Evolutionary conservation across 164 flowering plant genomes (phyloP).

Genomic region (Tetracentron sinense): DNA sequence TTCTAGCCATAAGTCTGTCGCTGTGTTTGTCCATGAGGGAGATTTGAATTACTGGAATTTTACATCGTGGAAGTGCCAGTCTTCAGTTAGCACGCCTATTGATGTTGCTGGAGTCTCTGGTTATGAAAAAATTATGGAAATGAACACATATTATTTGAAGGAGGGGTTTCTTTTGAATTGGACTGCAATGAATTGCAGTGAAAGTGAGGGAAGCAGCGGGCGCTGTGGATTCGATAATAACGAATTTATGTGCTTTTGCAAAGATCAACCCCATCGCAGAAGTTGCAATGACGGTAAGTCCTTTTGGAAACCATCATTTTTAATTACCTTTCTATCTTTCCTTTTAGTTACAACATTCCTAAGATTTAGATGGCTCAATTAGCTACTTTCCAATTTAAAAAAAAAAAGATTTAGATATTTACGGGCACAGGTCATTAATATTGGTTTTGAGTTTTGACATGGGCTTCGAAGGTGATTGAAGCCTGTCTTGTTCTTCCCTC

Average conservation of each 20-base stretch:
- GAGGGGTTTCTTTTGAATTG: slow-evolving; percentile 48
- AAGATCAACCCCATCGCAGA: slow-evolving; percentile 30
- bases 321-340: not conserved
- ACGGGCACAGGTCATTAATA: too few species aligned
- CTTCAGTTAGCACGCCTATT: slow-evolving; percentile 32
- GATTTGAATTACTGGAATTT: slow-evolving; percentile 16
- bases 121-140: slow-evolving; percentile 7
- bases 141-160: slow-evolving; percentile 21
- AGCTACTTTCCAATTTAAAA: too few species aligned
- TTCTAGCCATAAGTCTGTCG: slow-evolving; percentile 27
- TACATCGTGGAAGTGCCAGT: slow-evolving; percentile 27
- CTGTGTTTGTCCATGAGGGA: slow-evolving; percentile 26
- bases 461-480: too few species aligned
- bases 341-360: not conserved
- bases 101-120: not conserved
- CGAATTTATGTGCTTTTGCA: slow-evolving; percentile 40
- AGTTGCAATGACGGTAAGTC: slow-evolving; percentile 10
- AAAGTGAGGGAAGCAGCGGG: slow-evolving; percentile 34
- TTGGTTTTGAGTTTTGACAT: too few species aligned
- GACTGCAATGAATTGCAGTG: slow-evolving; percentile 37
- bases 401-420: too few species aligned
- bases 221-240: slow-evolving; percentile 39
- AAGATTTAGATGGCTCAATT: too few species aligned
- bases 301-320: too few species aligned
- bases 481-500: too few species aligned